These are phyloP conservation scores for Psilocybe subaeruginosa DNA, from an alignment of 768 basidiomycete genomes.

Conservation along the genomic window DNA sequence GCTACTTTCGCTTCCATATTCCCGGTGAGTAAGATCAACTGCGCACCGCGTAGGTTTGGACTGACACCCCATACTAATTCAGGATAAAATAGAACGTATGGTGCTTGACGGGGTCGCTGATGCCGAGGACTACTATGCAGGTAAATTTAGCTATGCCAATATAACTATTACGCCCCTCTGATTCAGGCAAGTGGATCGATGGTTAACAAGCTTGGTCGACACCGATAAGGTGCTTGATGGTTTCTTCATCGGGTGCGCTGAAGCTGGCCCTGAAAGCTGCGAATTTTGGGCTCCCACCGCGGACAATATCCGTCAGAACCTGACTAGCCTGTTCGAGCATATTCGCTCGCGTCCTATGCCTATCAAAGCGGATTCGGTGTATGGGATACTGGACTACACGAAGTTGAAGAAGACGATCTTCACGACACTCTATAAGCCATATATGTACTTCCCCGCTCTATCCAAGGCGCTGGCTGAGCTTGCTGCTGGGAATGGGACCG, in stretches of 20 bases:
- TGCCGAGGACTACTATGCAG: slow-evolving; percentile 38
- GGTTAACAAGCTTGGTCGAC: slow-evolving; percentile 38
- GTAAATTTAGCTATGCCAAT: slow-evolving; percentile 21
- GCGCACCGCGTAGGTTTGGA: not conserved
- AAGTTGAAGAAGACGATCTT: slow-evolving; percentile 33
- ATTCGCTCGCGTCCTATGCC: slow-evolving; percentile 35
- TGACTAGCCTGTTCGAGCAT: slow-evolving; percentile 33
- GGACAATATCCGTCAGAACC: slow-evolving; percentile 32
- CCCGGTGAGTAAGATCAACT: slow-evolving; percentile 25
- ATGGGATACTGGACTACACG: slow-evolving; percentile 39
- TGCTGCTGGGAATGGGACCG: slow-evolving; percentile 28
- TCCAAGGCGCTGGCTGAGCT: slow-evolving; percentile 39
- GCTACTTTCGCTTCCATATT: slow-evolving; percentile 36
- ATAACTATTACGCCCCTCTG: not conserved
- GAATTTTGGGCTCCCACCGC: slow-evolving; percentile 38
- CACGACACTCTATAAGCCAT: slow-evolving; percentile 35
- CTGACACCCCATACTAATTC: not conserved
- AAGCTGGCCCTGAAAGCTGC: slow-evolving; percentile 38
- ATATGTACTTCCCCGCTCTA: slow-evolving; percentile 29
- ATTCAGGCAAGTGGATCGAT: slow-evolving; percentile 26
- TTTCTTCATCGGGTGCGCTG: slow-evolving; percentile 39
- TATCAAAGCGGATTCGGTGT: slow-evolving; percentile 25
- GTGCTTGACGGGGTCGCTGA: slow-evolving; percentile 44
- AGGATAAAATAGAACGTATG: slow-evolving; percentile 35
- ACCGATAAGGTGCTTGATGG: slow-evolving; percentile 36